These are phyloP conservation scores for Cladosporium sp. DNA, from an alignment of 2,329 filamentous ascomycete species.

Conservation along the genomic window DNA sequence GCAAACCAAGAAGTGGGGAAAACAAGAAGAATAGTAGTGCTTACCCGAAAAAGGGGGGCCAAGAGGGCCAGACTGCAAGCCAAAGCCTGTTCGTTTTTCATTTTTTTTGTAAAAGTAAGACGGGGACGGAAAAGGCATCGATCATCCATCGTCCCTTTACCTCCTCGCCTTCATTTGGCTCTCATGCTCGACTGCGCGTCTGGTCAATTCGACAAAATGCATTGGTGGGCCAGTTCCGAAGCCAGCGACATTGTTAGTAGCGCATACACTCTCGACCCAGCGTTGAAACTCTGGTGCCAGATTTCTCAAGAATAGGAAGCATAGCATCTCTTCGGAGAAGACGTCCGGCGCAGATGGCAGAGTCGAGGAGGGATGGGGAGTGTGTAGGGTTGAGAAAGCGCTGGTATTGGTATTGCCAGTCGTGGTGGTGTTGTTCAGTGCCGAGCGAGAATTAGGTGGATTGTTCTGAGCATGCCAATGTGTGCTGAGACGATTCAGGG, in stretches of 20 bases:
- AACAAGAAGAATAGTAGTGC: too few relatives aligned
- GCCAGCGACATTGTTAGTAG: conserved; percentile 30
- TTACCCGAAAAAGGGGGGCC: too few relatives aligned
- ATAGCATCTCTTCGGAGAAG: conserved; percentile 27
- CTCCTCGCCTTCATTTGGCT: not conserved
- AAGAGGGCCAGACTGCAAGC: too few relatives aligned
- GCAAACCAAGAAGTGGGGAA: too few relatives aligned
- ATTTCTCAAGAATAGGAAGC: conserved; percentile 28
- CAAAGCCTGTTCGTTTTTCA: too few relatives aligned
- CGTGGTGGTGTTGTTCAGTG: not conserved
- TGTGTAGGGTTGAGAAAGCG: not conserved
- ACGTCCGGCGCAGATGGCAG: conserved; percentile 14
- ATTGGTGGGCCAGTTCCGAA: conserved; percentile 29
- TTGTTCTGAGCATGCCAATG: not conserved
- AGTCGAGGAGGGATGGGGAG: not conserved
- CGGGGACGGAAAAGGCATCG: too few relatives aligned
- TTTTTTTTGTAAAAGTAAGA: too few relatives aligned
- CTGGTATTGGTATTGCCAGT: not conserved
- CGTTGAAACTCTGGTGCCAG: conserved; percentile 22
- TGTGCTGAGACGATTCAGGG: conserved; percentile 24
- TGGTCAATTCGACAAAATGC: conserved; percentile 25
- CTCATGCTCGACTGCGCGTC: conserved; percentile 23
- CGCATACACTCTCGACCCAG: conserved; percentile 24
- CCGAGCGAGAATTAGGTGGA: not conserved
- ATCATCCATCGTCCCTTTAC: too few relatives aligned